Conservation (phyloP, 208 protist genomes). For the Trypanosoma conorhini region DNA sequence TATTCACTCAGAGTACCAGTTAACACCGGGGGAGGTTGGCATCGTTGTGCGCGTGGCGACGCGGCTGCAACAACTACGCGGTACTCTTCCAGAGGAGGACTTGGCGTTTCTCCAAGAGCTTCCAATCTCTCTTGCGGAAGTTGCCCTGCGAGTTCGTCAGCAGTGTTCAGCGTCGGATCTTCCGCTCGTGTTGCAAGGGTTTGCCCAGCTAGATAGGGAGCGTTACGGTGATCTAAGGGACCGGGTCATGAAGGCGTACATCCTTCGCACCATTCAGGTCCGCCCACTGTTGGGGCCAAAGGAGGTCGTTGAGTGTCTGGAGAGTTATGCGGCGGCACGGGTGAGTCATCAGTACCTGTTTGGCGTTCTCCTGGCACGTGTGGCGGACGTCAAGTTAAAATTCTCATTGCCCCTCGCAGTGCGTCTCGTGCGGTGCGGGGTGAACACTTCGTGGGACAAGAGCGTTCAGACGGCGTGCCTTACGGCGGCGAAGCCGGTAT, state of each 20-base stretch:
- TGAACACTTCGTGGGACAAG: constrained; percentile 26
- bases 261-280: constrained; percentile 58
- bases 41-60: constrained; percentile 31
- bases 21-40: constrained; percentile 29
- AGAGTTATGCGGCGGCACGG: constrained; percentile 62
- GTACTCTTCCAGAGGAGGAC: constrained; percentile 8
- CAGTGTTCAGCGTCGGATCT: constrained; percentile 40
- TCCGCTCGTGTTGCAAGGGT: constrained; percentile 53
- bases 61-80: constrained; percentile 13
- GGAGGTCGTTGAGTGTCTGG: constrained; percentile 66
- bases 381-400: constrained; percentile 51
- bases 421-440: constrained; percentile 69
- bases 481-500: constrained; percentile 71
- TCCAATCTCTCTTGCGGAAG: constrained; percentile 34
- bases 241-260: constrained; percentile 56
- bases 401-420: constrained; percentile 66
- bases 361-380: constrained; percentile 68
- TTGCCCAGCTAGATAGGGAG: constrained; percentile 35
- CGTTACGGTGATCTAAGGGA: constrained; percentile 24
- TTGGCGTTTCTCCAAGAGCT: constrained; percentile 32
- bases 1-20: constrained; percentile 14
- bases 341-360: constrained; percentile 73
- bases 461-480: constrained; percentile 62
- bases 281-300: constrained; percentile 38
- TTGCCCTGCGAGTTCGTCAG: constrained; percentile 45